Evolutionary conservation across 2,329 filamentous ascomycete species (phyloP), one percentile per base, ranked within the genome.

Genomic region (Cephalotrichum gorgonifer): DNA sequence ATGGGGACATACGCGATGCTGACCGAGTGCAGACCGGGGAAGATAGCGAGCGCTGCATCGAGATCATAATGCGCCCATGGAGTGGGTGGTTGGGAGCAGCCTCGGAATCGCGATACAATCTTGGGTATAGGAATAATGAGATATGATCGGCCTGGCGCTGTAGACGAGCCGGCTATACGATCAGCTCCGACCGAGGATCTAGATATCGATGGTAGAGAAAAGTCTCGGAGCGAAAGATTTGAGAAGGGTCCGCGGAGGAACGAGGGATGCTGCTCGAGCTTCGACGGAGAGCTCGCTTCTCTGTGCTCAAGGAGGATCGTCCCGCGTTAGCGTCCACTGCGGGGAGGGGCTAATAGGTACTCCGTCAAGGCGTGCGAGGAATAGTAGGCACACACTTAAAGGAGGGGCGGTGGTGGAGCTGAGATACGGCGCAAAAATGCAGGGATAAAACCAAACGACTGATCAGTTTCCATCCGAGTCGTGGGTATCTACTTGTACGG

Each of bases 11-110:
- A 49, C 47, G 47, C 47, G 47, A 44, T 15, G 47, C 30, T 22
- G 39, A 43, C 39, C 30, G 41, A 25, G 30, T 43, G 47, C 47
- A 38, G 27, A 49, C 47, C n/a, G 48, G 48, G 7, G 48, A 50
- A 28, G 48, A 50, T 5, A 41, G 23, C 25, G 48, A 50, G 20
- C 48, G 48, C 43, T 50, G 48, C 48, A 50, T 50, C 25, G 48
- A 42, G 17, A 42, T 50, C 43, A 50, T 56, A 51, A 25, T 46
- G 48, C 42, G 35, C 35, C 48, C 48, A 50, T 50, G 43, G 27
- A 43, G 48, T 25, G 35, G 39, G n/a, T 41, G 25, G 27, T 35
- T 9, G 35, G 17, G 35, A 20, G 28, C 12, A 28, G 26, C 23
- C 44, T 47, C 22, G n/a, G 35, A 39, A 39, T 39, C 35, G 35